Percentiles rank a stretch among this genome's conserved stretches.
These are phyloP conservation scores for Suillus tomentosus DNA, from an alignment of 768 basidiomycete genomes.

Conservation along the genomic window DNA sequence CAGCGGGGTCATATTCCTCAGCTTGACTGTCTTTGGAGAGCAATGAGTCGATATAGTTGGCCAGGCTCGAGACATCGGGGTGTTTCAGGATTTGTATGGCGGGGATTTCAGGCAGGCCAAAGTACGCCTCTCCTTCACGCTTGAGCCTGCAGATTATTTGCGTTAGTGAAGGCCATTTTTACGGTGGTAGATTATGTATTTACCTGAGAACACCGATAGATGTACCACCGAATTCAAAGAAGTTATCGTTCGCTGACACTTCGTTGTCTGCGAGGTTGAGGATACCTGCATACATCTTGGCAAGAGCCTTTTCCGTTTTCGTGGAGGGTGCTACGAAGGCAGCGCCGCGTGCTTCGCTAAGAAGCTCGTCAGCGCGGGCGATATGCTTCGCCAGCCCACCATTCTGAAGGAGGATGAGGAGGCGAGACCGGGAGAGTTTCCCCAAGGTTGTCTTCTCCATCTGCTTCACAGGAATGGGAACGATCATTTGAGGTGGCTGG, in stretches of 20 bases:
- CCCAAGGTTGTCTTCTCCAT: constrained; percentile 47
- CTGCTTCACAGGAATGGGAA: constrained; percentile 40
- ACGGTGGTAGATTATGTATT: neutral
- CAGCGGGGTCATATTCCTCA: constrained; percentile 41
- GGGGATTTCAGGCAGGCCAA: constrained; percentile 35
- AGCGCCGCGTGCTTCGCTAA: constrained; percentile 25
- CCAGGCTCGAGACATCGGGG: constrained; percentile 32
- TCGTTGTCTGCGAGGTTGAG: constrained; percentile 28
- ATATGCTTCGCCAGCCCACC: constrained; percentile 36
- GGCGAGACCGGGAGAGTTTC: constrained; percentile 44
- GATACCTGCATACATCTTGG: constrained; percentile 33
- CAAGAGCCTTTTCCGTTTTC: constrained; percentile 31
- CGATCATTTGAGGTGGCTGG: constrained; percentile 38
- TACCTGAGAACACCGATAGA: constrained; percentile 39
- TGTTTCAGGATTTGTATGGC: constrained; percentile 43
- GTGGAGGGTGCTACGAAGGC: constrained; percentile 26
- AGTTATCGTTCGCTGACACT: constrained; percentile 33
- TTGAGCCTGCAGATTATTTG: constrained; percentile 20
- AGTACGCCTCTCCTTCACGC: constrained; percentile 28
- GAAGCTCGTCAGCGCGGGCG: constrained; percentile 29
- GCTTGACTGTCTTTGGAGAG: constrained; percentile 18
- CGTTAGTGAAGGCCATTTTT: neutral
- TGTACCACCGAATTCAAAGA: constrained; percentile 45
- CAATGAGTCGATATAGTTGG: constrained; percentile 33
- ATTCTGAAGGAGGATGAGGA: constrained; percentile 37